Evolutionary conservation across 2,329 filamentous ascomycete species (phyloP), one percentile per base, ranked within the genome.

Genomic region (Diplocarpon mali): DNA sequence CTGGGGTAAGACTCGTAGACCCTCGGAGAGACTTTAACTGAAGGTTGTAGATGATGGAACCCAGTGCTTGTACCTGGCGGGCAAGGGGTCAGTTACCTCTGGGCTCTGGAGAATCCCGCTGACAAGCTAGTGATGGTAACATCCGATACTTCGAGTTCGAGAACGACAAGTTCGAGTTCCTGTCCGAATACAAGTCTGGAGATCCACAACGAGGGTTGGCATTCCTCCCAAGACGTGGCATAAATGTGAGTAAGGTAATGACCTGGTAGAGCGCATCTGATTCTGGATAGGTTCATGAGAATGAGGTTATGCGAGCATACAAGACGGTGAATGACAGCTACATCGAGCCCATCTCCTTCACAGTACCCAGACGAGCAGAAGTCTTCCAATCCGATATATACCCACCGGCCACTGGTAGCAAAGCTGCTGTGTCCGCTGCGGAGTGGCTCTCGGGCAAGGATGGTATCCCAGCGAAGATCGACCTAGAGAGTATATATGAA

Each of bases 141-240:
- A 98, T 98, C 62, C 89, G 92, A 53, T 98, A 98, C 73, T 98
- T 85, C 65, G 92, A 98, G 67, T 94, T 93, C 61, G 85, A 93
- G 63, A 94, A 96, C 67, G 90, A 96, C 73, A 95, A 95, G 67
- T 95, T 98, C 62, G 90, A 98, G 67, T 95, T 85, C 66, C 71
- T 98, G 44, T 93, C 88, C 52, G 90, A 96, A 65, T 92, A 96
- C 75, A 95, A 95, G 68, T 96, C 92, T n/a, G 71, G 73, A 32
- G 92, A 98, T 53, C 90, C 92, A 28, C 92, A 98, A 69, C 80
- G 92, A 62, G 92, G 92, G 57, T 75, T 98, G 57, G 92, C 87
- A 29, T 96, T 98, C 66, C 67, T 96, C 62, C 92, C 92, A 42
- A 90, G 94, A 67, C 85, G 92, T 52, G 92, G 90, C 52, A 85